Conservation (phyloP, 2,329 filamentous ascomycete species). For the Dactylellina drechsleri region DNA sequence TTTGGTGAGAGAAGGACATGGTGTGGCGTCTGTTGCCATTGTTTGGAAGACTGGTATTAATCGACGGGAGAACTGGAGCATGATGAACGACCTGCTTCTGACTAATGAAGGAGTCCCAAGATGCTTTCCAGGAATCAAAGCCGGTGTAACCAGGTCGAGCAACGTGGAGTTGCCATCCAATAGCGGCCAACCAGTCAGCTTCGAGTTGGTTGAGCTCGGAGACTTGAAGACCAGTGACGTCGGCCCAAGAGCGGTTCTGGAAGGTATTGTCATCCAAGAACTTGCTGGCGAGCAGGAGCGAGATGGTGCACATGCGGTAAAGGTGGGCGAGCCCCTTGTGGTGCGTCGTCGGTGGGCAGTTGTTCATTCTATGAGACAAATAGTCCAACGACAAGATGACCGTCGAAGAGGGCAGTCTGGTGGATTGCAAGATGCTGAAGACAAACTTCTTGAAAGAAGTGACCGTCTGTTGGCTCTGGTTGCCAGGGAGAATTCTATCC, state of each 20-base stretch:
- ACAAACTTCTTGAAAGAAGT: constrained; percentile 84
- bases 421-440: constrained; percentile 87
- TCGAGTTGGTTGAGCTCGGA: constrained; percentile 85
- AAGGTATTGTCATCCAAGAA: constrained; percentile 97
- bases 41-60: constrained; percentile 73
- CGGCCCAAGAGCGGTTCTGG: constrained; percentile 95
- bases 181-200: constrained; percentile 84
- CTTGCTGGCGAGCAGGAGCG: constrained; percentile 88
- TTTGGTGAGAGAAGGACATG: constrained; percentile 64
- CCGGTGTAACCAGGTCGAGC: constrained; percentile 81
- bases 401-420: constrained; percentile 86
- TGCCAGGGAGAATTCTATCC: constrained; percentile 67
- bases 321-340: constrained; percentile 75
- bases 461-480: constrained; percentile 60
- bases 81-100: constrained; percentile 61
- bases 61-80: constrained; percentile 66
- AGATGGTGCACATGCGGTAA: constrained; percentile 86
- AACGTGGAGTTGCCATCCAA: constrained; percentile 86
- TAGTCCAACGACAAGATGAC: constrained; percentile 92
- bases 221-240: constrained; percentile 89
- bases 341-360: constrained; percentile 69
- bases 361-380: constrained; percentile 82
- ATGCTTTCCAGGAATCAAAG: constrained; percentile 72
- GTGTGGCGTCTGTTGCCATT: constrained; percentile 66
- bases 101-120: constrained; percentile 73